Base-by-base conservation (phyloP, 768 basidiomycete species). In the Pisolithus marmoratus region DNA sequence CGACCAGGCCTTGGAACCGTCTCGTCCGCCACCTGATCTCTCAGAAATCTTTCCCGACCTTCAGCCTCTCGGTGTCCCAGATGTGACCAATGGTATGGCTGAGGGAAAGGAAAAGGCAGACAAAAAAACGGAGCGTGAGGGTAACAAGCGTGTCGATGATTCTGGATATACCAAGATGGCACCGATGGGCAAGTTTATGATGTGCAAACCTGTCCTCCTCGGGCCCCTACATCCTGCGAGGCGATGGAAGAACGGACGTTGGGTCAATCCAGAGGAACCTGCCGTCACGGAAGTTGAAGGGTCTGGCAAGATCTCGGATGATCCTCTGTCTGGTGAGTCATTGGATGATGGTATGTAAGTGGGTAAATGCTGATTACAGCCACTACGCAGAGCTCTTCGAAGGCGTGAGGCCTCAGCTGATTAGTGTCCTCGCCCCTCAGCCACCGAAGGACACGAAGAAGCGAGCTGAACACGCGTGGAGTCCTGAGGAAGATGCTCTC, bases 41-140 rank as follows among this genome's bases (percentile, higher is more conserved):
- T 75, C 79, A 2, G 77, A 80, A 29, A 80, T 97, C 38, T 96
- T 96, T 65, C 92, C 94, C 0, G 95, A 96, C 51, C 77, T 95
- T 11, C 79, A 80, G 31, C 78, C 83, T 11, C 72, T 82, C 38
- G 72, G 71, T 11, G 70, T 89, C 48, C 69, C 81, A 29, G 84
- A 85, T 49, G 62, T 72, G 20, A 56, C 60, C 58, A 45, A 57
- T 26, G 44, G 78, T 54, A 56, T 74, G 59, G 56, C 59, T 51
- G 63, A 43, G 67, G 84, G 74, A 65, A 80, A 78, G 48, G 77
- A 78, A 37, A 85, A 81, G 52, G 62, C 67, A 1, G 85, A 82
- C 57, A 76, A 75, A 55, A 74, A 72, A 49, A 79, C 76, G 48
- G 82, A 75, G 59, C 74, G 80, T 58, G 80, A 91, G 59, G 87